A percentile compares a stretch with the other conserved stretches of the same genome.
phyloP scores from a whole-genome alignment of 1,284 basidiomycete genomes.

The Apiotrichum siamense region DNA sequence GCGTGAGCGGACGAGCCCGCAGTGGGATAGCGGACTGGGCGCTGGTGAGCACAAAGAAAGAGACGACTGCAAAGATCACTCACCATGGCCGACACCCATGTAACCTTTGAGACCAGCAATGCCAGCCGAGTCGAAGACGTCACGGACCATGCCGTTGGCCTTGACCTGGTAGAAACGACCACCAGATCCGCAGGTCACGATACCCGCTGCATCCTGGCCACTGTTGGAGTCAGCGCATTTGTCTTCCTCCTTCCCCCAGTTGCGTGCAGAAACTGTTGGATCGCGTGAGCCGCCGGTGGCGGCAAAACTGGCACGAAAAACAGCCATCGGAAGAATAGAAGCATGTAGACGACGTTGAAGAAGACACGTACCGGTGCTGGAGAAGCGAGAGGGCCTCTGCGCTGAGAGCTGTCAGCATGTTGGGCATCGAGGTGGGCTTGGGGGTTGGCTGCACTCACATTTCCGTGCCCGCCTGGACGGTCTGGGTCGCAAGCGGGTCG shows the following conservation, averaged over 20 bases:
- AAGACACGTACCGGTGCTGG: conserved; percentile 61
- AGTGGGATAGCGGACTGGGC: conserved; percentile 89
- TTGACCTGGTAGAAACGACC: conserved; percentile 98
- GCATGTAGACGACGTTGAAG: neutral
- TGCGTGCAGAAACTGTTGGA: too few relatives aligned
- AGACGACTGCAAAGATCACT: conserved; percentile 26
- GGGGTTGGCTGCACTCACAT: too few relatives aligned
- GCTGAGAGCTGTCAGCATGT: conserved; percentile 18
- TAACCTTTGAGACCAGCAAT: conserved; percentile 75
- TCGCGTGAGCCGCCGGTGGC: too few relatives aligned
- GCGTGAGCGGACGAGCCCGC: conserved; percentile 94
- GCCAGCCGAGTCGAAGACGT: conserved; percentile 83
- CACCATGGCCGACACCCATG: conserved; percentile 98
- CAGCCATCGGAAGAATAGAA: too few relatives aligned
- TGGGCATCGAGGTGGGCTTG: neutral
- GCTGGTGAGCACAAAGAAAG: neutral
- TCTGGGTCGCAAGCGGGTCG: conserved; percentile 61
- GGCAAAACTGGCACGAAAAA: too few relatives aligned
- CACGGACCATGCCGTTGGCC: conserved; percentile 99
- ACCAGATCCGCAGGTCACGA: conserved; percentile 91
- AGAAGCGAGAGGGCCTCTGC: conserved; percentile 81
- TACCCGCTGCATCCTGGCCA: conserved; percentile 97
- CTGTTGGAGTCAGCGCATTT: conserved; percentile 22
- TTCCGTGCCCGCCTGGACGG: conserved; percentile 61
- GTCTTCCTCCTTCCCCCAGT: too few relatives aligned